Base-by-base conservation (phyloP, 2,329 filamentous ascomycete species). In the Ascomycota sp. region DNA sequence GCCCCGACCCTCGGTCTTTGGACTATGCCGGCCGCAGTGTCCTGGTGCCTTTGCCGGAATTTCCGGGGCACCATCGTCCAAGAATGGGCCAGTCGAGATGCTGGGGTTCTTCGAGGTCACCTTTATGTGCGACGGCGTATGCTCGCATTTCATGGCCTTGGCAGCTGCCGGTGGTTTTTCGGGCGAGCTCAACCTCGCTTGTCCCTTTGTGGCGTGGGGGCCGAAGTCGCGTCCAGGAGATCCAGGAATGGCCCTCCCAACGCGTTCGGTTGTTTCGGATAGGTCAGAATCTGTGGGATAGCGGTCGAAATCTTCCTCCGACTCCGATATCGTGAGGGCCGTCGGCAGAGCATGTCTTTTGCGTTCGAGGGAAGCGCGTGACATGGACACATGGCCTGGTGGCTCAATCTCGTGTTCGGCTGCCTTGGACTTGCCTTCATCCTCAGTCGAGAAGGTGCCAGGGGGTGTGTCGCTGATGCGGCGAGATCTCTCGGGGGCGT, bases 401-500 rank as follows among this genome's bases (percentile, higher is more conserved):
- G n/a, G n/a, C n/a, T n/a, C n/a, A n/a, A n/a, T n/a, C n/a, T n/a
- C n/a, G n/a, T n/a, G 25, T 8, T 26, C 25, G 25, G 12, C 25
- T 8, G 25, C n/a, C 9, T 15, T 12, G n/a, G n/a, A 36, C 29
- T 37, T 38, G 7, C 44, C 43, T 29, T 58, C 51, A 27, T 64
- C 61, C 3, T 52, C 47, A 15, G 55, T 52, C 0, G 52, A 50
- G 11, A 56, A 34, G 13, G n/a, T n/a, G n/a, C n/a, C n/a, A n/a
- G n/a, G n/a, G n/a, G n/a, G n/a, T n/a, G n/a, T n/a, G n/a, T n/a
- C n/a, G n/a, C n/a, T n/a, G n/a, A 45, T 46, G 10, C 55, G 47
- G 10, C 56, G 56, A 9, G 46, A 42, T n/a, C 56, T 50, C 22
- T 63, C 60, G 9, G 45, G 37, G 3, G 51, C 46, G 15, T 65